Conservation (phyloP, 2,329 filamentous ascomycete species). For the Colletotrichum lini region DNA sequence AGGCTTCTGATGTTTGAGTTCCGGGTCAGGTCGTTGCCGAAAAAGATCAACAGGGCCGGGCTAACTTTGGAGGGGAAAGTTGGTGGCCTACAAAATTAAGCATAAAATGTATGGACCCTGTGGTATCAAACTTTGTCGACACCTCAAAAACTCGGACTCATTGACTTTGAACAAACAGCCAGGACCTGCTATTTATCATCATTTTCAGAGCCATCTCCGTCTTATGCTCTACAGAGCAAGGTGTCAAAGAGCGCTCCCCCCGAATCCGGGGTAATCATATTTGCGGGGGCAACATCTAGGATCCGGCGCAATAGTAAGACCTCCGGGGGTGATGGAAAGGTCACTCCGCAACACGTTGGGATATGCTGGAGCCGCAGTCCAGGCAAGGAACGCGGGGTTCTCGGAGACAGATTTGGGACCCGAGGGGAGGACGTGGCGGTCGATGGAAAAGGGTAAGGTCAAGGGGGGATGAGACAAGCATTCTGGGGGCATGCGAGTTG, state of each 20-base stretch:
- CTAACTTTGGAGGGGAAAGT: neutral
- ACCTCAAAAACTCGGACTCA: neutral
- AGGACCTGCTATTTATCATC: conserved; percentile 38
- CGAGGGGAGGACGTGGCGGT: conserved; percentile 21
- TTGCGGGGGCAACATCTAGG: conserved; percentile 35
- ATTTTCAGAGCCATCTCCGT: neutral
- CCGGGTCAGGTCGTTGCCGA: neutral
- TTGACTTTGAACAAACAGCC: neutral
- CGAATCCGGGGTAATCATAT: conserved; percentile 36
- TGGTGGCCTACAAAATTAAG: conserved; percentile 22
- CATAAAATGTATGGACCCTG: conserved; percentile 24
- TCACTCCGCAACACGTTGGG: neutral
- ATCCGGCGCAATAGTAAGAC: conserved; percentile 17
- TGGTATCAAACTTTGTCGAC: neutral
- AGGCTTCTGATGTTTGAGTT: neutral
- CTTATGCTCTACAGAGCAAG: conserved; percentile 11
- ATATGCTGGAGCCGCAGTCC: conserved; percentile 5
- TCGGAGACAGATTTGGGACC: conserved; percentile 25
- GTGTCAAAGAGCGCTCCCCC: conserved; percentile 1
- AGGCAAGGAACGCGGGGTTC: conserved; percentile 21
- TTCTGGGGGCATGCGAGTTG: conserved; percentile 9
- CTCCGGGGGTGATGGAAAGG: conserved; percentile 15
- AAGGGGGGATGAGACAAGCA: conserved; percentile 10
- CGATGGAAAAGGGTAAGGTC: conserved; percentile 21
- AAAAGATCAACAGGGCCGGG: conserved; percentile 2